Evolutionary conservation across 768 basidiomycete species (phyloP).

Genomic region (Tylopilus felleus): DNA sequence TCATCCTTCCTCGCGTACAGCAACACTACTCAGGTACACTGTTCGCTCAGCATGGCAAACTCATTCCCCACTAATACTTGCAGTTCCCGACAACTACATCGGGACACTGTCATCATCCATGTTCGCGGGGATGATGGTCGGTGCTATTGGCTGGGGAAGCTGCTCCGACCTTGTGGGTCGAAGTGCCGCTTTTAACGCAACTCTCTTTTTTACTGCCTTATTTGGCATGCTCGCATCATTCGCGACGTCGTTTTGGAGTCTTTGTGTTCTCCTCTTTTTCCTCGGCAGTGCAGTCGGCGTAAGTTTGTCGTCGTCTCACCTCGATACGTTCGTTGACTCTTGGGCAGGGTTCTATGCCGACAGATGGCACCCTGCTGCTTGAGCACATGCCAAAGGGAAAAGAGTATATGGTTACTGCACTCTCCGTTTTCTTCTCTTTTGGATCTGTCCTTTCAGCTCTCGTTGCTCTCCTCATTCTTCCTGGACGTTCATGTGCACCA

Average conservation of each 20-base stretch:
- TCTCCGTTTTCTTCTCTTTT: conserved; percentile 94
- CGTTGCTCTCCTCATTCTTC: conserved; percentile 77
- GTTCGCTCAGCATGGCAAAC: conserved; percentile 1
- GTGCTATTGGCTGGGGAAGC: conserved; percentile 88
- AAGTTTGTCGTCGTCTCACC: conserved; percentile 28
- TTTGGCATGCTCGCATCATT: conserved; percentile 84
- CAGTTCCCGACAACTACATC: conserved; percentile 73
- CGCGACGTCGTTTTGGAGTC: conserved; percentile 57
- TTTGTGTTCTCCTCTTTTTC: conserved; percentile 80
- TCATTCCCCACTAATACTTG: conserved; percentile 17
- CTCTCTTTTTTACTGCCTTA: conserved; percentile 83
- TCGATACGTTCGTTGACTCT: background rate
- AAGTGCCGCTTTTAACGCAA: conserved; percentile 87
- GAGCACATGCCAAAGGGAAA: conserved; percentile 94
- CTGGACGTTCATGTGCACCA: conserved; percentile 63
- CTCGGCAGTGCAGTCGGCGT: conserved; percentile 94
- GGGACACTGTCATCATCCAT: conserved; percentile 84
- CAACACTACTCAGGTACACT: conserved; percentile 72
- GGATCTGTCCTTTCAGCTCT: conserved; percentile 85
- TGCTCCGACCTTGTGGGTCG: conserved; percentile 91
- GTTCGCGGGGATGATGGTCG: conserved; percentile 98
- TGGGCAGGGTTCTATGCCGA: conserved; percentile 87
- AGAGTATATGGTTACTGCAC: conserved; percentile 85
- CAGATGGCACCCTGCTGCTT: conserved; percentile 87
- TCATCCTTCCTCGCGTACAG: conserved; percentile 95